Percentiles rank a stretch among this genome's conserved stretches.
phyloP scores from a whole-genome alignment of 768 basidiomycete species.

The Porphyrellus cyaneotinctus region DNA sequence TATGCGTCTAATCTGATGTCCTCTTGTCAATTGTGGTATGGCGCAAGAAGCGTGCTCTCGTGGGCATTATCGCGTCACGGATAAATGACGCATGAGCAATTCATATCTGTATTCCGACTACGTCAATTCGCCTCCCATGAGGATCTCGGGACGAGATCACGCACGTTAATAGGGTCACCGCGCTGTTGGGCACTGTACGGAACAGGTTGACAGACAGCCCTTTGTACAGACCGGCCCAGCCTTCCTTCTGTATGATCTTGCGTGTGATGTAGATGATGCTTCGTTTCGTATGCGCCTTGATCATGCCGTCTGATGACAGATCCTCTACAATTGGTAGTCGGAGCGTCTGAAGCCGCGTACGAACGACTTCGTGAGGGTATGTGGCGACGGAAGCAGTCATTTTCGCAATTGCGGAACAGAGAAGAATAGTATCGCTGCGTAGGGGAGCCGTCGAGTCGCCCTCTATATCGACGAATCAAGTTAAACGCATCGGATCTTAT shows the following conservation, averaged over 20 bases:
- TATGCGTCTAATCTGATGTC: slow-evolving; percentile 18
- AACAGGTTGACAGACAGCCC: slow-evolving; percentile 93
- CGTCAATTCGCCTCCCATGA: background rate
- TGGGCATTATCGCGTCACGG: slow-evolving; percentile 14
- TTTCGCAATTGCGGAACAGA: slow-evolving; percentile 91
- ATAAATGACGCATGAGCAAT: slow-evolving; percentile 32
- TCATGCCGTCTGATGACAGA: slow-evolving; percentile 57
- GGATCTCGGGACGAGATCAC: slow-evolving; percentile 7
- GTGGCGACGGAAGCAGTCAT: slow-evolving; percentile 95
- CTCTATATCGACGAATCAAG: slow-evolving; percentile 17
- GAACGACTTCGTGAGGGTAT: slow-evolving; percentile 97
- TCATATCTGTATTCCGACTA: slow-evolving; percentile 23
- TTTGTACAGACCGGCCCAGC: slow-evolving; percentile 87
- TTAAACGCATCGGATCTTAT: background rate
- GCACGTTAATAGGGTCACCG: slow-evolving; percentile 79
- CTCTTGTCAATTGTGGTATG: too few relatives aligned
- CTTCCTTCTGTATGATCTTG: slow-evolving; percentile 75
- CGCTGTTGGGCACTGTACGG: slow-evolving; percentile 93
- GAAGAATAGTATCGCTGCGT: slow-evolving; percentile 56
- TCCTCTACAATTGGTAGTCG: slow-evolving; percentile 59
- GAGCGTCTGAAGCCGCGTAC: slow-evolving; percentile 94
- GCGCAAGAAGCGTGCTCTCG: background rate
- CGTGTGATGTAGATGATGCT: slow-evolving; percentile 73
- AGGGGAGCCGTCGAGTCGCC: slow-evolving; percentile 29
- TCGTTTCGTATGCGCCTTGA: slow-evolving; percentile 49